Evolutionary conservation across 768 basidiomycete genomes (phyloP).

Genomic region (Mycena rosella): DNA sequence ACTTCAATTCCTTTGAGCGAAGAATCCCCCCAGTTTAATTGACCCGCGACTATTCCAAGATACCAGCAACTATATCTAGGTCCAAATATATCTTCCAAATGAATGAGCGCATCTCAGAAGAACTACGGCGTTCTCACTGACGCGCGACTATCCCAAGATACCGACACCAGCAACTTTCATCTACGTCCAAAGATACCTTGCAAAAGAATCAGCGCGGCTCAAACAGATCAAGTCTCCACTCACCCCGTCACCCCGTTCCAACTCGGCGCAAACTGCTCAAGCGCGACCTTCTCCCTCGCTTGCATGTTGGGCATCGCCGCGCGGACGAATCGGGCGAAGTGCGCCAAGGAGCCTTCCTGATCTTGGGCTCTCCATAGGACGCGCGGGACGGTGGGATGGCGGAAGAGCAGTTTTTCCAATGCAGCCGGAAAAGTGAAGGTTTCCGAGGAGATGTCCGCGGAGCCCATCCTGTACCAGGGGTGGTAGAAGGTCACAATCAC

Average conservation of each 20-base stretch:
- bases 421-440: background rate
- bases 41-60: too few species aligned
- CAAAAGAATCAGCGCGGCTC: background rate
- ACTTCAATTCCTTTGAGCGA: too few species aligned
- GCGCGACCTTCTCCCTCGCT: background rate
- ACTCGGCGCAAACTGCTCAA: background rate
- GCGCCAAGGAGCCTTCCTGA: background rate
- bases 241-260: background rate
- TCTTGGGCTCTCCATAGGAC: background rate
- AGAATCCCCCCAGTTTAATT: too few species aligned
- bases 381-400: background rate
- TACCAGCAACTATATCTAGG: too few species aligned
- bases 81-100: too few species aligned
- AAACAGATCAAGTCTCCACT: background rate
- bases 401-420: background rate
- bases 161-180: too few species aligned
- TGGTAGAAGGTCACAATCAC: background rate
- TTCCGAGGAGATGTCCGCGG: too few species aligned
- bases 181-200: background rate
- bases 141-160: too few species aligned
- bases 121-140: too few species aligned
- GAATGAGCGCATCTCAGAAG: too few species aligned
- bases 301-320: background rate
- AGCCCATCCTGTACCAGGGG: background rate
- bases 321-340: background rate